Evolutionary conservation across 1,139 yeast genomes (phyloP), one percentile per base, ranked within the genome.

Genomic region (Taphrina wiesneri): DNA sequence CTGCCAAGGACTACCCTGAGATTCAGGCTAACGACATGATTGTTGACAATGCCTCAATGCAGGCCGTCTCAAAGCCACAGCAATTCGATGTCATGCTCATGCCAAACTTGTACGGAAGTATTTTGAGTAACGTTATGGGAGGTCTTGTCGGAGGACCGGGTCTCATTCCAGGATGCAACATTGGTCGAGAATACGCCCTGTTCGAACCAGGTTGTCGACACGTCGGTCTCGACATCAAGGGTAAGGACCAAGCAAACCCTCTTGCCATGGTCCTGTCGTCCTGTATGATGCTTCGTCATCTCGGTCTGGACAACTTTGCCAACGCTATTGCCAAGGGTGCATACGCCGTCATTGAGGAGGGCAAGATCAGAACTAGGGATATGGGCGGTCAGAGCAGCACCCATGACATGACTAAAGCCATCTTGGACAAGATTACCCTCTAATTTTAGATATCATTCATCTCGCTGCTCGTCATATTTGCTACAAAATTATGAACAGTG

Each of bases 121-220:
- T 93, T 77, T 54, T 93, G 76, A 91, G 97, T 73, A 93, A 93
- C 85, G 91, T 93, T 76, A 98, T 98, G 82, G 97, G 99, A 72
- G 99, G 96, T 71, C 84, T 93, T 74, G 88, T 93, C 72, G 99
- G 99, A 79, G 98, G 98, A 74, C 98, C 98, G 76, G 98, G 98
- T 80, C 83, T 93, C 75, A 97, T 93, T 67, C 97, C 99, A 75
- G 98, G 98, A 80, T 97, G 96, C 75, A 90, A 91, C 84, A 91
- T 90, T 74, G 98, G 99, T 80, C 88, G 97, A 79, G 97, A 93
- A 76, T 87, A 88, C 79, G 98, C 99, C 69, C 95, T 93, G 71
- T 93, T 93, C 79, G 99, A 93, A 83, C 99, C 99, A 74, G 99
- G 98, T 80, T 92, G 97, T 82, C 89, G 98, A 84, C 99, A 93